phyloP scores from a whole-genome alignment of 306 rosid species.

The Gynostemma pentaphyllum region DNA sequence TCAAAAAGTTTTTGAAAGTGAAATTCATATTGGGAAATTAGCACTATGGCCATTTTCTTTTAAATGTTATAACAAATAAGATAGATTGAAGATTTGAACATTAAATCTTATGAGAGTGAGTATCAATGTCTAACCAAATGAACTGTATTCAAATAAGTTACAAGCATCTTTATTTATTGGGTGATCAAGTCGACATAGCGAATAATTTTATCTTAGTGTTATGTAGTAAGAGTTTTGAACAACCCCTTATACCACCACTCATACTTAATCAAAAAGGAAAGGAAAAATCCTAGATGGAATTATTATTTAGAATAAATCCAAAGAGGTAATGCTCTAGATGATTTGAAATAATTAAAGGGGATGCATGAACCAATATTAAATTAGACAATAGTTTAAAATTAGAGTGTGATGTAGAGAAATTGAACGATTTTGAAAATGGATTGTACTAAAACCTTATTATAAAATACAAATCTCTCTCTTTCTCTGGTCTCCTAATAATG shows the following conservation, averaged over 20 bases:
- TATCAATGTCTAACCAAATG: too few species aligned
- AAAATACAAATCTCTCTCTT: not conserved
- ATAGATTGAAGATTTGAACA: too few species aligned
- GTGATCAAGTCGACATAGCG: too few species aligned
- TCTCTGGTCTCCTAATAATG: not conserved
- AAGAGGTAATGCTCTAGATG: not conserved
- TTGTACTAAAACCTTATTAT: not conserved
- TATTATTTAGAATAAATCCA: not conserved
- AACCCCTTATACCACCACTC: too few species aligned
- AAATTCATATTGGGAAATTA: not conserved
- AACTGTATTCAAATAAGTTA: too few species aligned
- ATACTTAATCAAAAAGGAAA: too few species aligned
- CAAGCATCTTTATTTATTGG: too few species aligned
- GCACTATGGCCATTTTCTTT: not conserved
- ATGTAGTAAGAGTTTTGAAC: too few species aligned
- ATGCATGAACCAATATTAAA: not conserved
- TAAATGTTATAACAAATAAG: too few species aligned
- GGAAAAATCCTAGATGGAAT: not conserved
- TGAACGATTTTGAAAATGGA: too few species aligned
- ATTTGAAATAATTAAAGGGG: conserved; percentile 6
- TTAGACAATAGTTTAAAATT: not conserved
- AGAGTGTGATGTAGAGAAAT: not conserved
- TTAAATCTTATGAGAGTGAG: too few species aligned
- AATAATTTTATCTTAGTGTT: too few species aligned
- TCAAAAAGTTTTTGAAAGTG: conserved; percentile 4